These are phyloP conservation scores for Drechslera avenae DNA, from an alignment of 2,329 filamentous ascomycete species.

Conservation along the genomic window DNA sequence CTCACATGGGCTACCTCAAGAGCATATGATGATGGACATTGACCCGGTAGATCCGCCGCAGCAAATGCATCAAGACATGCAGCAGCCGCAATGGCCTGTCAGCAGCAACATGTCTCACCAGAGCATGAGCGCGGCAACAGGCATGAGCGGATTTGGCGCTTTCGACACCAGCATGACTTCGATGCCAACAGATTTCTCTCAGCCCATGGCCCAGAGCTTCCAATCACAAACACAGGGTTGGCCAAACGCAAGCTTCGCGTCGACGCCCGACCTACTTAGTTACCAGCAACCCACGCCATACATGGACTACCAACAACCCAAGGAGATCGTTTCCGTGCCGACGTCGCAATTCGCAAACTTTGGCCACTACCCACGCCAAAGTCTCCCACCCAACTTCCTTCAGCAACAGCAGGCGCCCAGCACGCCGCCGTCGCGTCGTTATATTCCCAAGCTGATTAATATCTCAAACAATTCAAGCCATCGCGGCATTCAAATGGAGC, in stretches of 20 bases:
- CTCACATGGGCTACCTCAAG: constrained; percentile 38
- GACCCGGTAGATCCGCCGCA: constrained; percentile 42
- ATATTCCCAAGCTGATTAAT: constrained; percentile 43
- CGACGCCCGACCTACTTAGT: constrained; percentile 41
- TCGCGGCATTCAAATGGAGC: constrained; percentile 34
- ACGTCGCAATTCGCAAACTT: constrained; percentile 44
- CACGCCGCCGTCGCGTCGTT: constrained; percentile 34
- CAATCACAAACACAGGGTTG: constrained; percentile 38
- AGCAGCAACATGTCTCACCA: constrained; percentile 40
- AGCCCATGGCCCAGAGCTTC: constrained; percentile 40
- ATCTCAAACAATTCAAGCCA: constrained; percentile 38
- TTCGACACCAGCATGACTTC: constrained; percentile 39
- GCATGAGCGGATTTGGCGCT: constrained; percentile 37
- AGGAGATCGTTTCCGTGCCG: constrained; percentile 41
- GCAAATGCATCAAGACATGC: constrained; percentile 36
- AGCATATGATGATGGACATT: constrained; percentile 44
- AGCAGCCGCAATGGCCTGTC: constrained; percentile 43
- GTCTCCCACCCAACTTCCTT: constrained; percentile 43
- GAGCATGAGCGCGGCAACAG: constrained; percentile 33
- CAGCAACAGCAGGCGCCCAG: constrained; percentile 23
- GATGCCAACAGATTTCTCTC: constrained; percentile 40
- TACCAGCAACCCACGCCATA: constrained; percentile 40
- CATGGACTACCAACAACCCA: constrained; percentile 39
- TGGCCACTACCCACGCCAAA: constrained; percentile 42
- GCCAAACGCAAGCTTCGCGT: constrained; percentile 44